Conservation (phyloP, 805 yeast genomes). For the Wickerhamiella galacta region DNA sequence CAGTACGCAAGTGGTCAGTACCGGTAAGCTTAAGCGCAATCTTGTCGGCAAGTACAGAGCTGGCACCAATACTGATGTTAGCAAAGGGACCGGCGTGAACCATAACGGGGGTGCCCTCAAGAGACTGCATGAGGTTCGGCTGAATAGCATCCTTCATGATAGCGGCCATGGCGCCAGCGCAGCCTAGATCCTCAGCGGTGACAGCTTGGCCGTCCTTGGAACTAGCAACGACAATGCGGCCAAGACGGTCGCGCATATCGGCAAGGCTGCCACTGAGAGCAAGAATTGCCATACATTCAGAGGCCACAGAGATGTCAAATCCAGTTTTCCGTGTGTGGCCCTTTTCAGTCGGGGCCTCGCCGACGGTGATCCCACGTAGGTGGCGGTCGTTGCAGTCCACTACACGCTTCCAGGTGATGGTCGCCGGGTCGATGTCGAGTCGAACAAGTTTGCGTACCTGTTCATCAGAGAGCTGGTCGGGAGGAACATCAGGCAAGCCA, state of each 20-base stretch:
- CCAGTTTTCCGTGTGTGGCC: conserved; percentile 76
- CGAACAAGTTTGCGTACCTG: conserved; percentile 63
- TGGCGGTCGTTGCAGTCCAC: conserved; percentile 90
- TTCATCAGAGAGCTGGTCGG: conserved; percentile 52
- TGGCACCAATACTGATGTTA: conserved; percentile 91
- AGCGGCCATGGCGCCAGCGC: conserved; percentile 92
- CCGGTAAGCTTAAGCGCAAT: conserved; percentile 85
- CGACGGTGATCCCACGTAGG: conserved; percentile 75
- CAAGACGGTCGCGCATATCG: conserved; percentile 79
- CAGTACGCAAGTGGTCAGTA: conserved; percentile 30
- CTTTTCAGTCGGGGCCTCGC: conserved; percentile 86
- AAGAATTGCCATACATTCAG: conserved; percentile 90
- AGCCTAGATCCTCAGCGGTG: conserved; percentile 87
- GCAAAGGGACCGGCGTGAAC: conserved; percentile 99
- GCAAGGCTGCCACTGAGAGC: conserved; percentile 63
- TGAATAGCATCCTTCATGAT: conserved; percentile 87
- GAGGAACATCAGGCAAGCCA: conserved; percentile 60
- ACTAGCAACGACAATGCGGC: conserved; percentile 76
- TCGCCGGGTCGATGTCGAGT: conserved; percentile 73
- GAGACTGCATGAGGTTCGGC: conserved; percentile 92
- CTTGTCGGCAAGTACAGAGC: conserved; percentile 84
- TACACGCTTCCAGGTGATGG: conserved; percentile 85
- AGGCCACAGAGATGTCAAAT: conserved; percentile 91
- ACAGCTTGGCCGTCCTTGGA: conserved; percentile 60
- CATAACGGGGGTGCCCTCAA: conserved; percentile 94